These are phyloP conservation scores for Hanseniaspora gamundiae DNA, from an alignment of 1,139 yeast species.

Conservation along the genomic window DNA sequence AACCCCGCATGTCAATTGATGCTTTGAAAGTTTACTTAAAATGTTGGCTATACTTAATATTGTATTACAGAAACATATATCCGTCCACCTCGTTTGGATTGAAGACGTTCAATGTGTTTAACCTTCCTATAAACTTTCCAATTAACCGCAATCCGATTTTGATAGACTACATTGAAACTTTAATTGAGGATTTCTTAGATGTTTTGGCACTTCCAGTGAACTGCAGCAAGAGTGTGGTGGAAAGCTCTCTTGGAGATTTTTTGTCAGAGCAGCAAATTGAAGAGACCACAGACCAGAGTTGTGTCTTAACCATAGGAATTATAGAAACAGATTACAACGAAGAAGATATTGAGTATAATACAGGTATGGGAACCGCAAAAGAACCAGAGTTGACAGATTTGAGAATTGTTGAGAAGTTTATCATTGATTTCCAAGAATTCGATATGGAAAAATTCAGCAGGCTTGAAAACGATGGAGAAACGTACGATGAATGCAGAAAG, in stretches of 20 bases:
- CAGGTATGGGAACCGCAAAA: no score
- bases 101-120: slow-evolving; percentile 24
- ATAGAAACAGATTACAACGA: background rate
- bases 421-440: slow-evolving; percentile 23
- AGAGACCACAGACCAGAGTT: background rate
- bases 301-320: background rate
- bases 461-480: background rate
- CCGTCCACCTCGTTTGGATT: slow-evolving; percentile 21
- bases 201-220: background rate
- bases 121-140: slow-evolving; percentile 23
- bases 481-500: background rate
- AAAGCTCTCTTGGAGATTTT: background rate
- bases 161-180: slow-evolving; percentile 21
- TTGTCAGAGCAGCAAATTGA: background rate
- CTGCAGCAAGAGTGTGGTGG: background rate
- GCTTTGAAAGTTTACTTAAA: slow-evolving; percentile 18
- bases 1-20: slow-evolving; percentile 1
- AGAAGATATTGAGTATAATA: background rate
- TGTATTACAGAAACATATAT: slow-evolving; percentile 23
- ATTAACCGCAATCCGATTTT: slow-evolving; percentile 21
- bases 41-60: slow-evolving; percentile 21
- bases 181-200: slow-evolving; percentile 15
- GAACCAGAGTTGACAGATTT: background rate
- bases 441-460: slow-evolving; percentile 10
- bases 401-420: slow-evolving; percentile 16